A percentile compares a stretch with the other conserved stretches of the same genome.
Conservation (phyloP, 1,139 yeast genomes). For the Casaregolazyma suthepensis region DNA sequence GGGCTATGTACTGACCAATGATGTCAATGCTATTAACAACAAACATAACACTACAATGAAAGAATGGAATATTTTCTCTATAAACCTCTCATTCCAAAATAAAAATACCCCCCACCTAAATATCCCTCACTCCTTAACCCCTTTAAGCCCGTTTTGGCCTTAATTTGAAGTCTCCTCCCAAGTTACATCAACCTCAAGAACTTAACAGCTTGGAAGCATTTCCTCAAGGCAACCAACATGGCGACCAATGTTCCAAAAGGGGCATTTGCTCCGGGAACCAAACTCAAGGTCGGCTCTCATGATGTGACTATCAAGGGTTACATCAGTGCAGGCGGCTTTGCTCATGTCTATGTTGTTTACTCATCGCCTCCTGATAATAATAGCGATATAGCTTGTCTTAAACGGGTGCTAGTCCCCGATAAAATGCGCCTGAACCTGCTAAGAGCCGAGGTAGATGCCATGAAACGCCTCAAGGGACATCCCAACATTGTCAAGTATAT, state of each 20-base stretch:
- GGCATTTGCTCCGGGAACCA: slow-evolving; percentile 60
- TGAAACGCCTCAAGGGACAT: slow-evolving; percentile 71
- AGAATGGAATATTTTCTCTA: too few relatives aligned
- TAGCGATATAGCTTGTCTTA: slow-evolving; percentile 48
- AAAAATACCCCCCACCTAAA: background rate
- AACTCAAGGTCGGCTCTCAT: slow-evolving; percentile 63
- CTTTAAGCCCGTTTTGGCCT: background rate
- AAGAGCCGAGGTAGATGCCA: slow-evolving; percentile 75
- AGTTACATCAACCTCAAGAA: background rate
- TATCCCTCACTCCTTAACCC: background rate
- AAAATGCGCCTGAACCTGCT: slow-evolving; percentile 60
- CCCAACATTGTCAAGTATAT: slow-evolving; percentile 79
- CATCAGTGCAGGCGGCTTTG: slow-evolving; percentile 71
- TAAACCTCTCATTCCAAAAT: background rate
- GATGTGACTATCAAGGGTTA: slow-evolving; percentile 50
- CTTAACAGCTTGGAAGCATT: background rate
- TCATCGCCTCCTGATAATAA: slow-evolving; percentile 40
- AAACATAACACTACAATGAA: background rate
- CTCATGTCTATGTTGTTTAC: slow-evolving; percentile 65
- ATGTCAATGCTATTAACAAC: background rate
- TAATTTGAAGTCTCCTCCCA: background rate
- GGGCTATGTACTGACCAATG: background rate
- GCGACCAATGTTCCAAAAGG: slow-evolving; percentile 35
- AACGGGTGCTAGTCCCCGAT: slow-evolving; percentile 71
- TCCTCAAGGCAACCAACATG: background rate